Conservation (phyloP, 352 stramenopile genomes). For the Globisporangium paroecandrum region DNA sequence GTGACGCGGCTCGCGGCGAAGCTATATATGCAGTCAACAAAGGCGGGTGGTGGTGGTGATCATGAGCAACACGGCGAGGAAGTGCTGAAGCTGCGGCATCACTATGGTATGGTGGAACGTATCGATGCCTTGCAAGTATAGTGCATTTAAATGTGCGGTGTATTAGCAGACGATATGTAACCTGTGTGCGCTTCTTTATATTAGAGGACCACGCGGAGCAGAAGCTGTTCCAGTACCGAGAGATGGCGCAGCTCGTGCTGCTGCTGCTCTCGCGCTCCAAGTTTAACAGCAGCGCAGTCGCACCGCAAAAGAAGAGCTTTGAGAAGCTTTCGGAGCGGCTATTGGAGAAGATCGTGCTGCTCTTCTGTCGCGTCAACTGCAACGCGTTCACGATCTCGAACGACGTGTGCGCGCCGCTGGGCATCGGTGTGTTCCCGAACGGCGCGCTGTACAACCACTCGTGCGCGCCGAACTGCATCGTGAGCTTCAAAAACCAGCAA, state of each 20-base stretch:
- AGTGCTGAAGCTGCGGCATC: conserved; percentile 42
- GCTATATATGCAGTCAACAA: conserved; percentile 24
- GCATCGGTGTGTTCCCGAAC: conserved; percentile 60
- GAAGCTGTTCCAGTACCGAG: conserved; percentile 39
- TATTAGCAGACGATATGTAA: no score
- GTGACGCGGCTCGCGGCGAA: conserved; percentile 38
- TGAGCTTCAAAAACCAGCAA: conserved; percentile 48
- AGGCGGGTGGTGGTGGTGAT: background rate
- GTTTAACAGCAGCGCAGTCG: conserved; percentile 14
- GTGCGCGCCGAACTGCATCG: conserved; percentile 68
- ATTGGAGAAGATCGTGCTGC: conserved; percentile 32
- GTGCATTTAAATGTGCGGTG: background rate
- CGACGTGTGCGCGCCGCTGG: conserved; percentile 39
- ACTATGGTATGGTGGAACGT: conserved; percentile 24
- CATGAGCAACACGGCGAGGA: conserved; percentile 15
- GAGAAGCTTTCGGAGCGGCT: conserved; percentile 30
- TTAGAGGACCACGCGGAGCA: conserved; percentile 34
- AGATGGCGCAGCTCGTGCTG: conserved; percentile 65
- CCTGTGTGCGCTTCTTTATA: no score
- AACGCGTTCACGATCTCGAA: conserved; percentile 76
- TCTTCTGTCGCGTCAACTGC: conserved; percentile 76
- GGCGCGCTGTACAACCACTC: conserved; percentile 76
- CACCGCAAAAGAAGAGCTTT: conserved; percentile 12
- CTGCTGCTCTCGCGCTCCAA: conserved; percentile 49
- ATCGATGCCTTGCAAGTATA: background rate